Conservation (phyloP, 2,329 filamentous ascomycete genomes). For the Clathrospora elynae region DNA sequence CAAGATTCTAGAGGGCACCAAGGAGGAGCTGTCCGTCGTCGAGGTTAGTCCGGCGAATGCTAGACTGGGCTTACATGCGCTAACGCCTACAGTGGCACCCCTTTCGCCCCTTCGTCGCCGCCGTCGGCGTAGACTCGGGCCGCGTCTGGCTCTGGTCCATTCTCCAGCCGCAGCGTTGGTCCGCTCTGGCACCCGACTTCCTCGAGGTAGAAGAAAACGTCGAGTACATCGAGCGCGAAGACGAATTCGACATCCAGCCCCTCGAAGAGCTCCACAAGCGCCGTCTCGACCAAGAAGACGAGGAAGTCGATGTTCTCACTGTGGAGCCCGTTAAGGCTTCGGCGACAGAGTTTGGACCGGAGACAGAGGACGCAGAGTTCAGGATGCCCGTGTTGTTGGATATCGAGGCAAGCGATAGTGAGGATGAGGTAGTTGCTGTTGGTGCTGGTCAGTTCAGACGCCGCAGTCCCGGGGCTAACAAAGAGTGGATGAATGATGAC, state of each 20-base stretch:
- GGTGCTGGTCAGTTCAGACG: conserved; percentile 82
- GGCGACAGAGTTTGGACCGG: conserved; percentile 55
- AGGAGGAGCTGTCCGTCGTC: conserved; percentile 93
- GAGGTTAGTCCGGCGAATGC: conserved; percentile 55
- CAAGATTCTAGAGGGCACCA: conserved; percentile 94
- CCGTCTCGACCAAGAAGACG: conserved; percentile 87
- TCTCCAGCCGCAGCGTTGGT: conserved; percentile 94
- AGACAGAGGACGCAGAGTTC: conserved; percentile 63
- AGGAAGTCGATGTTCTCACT: conserved; percentile 87
- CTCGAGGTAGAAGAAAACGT: conserved; percentile 98
- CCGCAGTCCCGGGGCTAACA: conserved; percentile 76
- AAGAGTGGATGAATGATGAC: conserved; percentile 67
- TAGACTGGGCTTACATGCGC: background rate
- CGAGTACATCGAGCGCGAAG: conserved; percentile 92
- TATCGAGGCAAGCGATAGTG: conserved; percentile 90
- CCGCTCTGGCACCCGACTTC: conserved; percentile 93
- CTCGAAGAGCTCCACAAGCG: conserved; percentile 93
- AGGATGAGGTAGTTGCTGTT: conserved; percentile 77
- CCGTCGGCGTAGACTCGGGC: conserved; percentile 89
- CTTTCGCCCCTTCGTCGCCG: conserved; percentile 80
- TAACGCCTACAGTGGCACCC: conserved; percentile 75
- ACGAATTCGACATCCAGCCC: conserved; percentile 97
- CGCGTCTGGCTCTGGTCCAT: conserved; percentile 97
- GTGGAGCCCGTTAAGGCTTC: conserved; percentile 65
- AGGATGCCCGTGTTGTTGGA: conserved; percentile 93